Conservation (phyloP, 1,284 basidiomycete genomes). For the Schizopora paradoxa region DNA sequence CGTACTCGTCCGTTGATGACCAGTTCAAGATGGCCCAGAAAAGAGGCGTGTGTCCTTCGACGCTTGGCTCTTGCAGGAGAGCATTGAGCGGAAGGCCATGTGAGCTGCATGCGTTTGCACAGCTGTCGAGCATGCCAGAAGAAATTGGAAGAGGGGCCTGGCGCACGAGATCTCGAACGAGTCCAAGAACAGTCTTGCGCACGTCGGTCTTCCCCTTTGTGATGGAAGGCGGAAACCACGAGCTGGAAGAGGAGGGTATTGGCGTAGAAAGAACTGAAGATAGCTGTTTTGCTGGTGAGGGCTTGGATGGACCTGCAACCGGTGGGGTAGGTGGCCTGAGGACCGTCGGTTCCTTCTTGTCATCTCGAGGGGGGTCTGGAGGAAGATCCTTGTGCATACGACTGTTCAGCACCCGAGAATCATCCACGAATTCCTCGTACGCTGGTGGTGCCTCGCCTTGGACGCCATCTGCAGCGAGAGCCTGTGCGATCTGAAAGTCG, state of each 20-base stretch:
- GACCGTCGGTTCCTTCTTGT: neutral
- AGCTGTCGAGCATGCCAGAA: slow-evolving; percentile 39
- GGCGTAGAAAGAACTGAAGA: neutral
- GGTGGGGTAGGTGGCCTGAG: neutral
- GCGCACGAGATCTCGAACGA: slow-evolving; percentile 44
- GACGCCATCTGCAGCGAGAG: neutral
- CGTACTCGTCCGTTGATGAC: slow-evolving; percentile 31
- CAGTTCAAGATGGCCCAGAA: slow-evolving; percentile 69
- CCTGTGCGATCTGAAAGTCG: no score
- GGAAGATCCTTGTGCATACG: neutral
- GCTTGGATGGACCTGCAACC: neutral
- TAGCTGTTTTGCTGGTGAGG: neutral
- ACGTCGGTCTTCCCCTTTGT: slow-evolving; percentile 30
- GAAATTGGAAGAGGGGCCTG: slow-evolving; percentile 20
- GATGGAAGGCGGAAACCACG: neutral
- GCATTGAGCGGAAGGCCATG: slow-evolving; percentile 37
- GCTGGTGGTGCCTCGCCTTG: slow-evolving; percentile 3
- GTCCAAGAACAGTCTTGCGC: slow-evolving; percentile 38
- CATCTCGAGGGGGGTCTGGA: neutral
- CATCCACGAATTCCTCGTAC: slow-evolving; percentile 3
- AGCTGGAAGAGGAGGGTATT: neutral
- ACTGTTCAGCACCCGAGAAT: neutral
- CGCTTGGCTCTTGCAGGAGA: slow-evolving; percentile 55
- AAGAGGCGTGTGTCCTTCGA: slow-evolving; percentile 57
- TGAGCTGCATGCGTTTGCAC: slow-evolving; percentile 38